A percentile compares a stretch with the other conserved stretches of the same genome.
phyloP scores from a whole-genome alignment of 257 asterid species.

The Marsdenia floribunda region DNA sequence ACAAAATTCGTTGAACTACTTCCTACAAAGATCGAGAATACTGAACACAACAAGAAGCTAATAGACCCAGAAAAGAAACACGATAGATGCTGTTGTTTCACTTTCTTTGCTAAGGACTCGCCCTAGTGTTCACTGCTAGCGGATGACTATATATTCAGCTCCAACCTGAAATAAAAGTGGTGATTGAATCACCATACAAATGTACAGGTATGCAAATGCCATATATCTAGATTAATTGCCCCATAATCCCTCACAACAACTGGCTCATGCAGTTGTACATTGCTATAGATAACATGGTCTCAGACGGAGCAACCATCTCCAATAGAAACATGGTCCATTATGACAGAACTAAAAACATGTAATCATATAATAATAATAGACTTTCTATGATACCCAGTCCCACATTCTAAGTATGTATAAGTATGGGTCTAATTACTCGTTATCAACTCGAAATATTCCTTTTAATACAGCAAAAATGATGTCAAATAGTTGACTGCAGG shows the following conservation, averaged over 20 bases:
- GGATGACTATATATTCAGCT: constrained; percentile 75
- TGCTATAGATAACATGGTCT: constrained; percentile 85
- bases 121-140: constrained; percentile 81
- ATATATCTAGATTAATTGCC: constrained; percentile 27
- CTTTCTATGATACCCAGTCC: background rate
- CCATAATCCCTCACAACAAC: constrained; percentile 89
- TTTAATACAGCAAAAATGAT: too few species aligned
- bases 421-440: too few species aligned
- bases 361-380: background rate
- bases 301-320: constrained; percentile 94
- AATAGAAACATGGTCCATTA: constrained; percentile 83
- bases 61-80: background rate
- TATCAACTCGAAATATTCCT: too few species aligned
- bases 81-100: constrained; percentile 34
- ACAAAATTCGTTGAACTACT: constrained; percentile 15
- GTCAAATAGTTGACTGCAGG: too few species aligned
- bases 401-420: too few species aligned
- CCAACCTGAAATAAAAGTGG: constrained; percentile 57
- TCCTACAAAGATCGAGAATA: background rate
- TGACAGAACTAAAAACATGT: constrained; percentile 87
- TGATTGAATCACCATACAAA: background rate
- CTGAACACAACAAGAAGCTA: background rate
- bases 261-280: constrained; percentile 92
- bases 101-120: constrained; percentile 87
- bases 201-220: background rate